Evolutionary conservation across 2,329 filamentous ascomycete genomes (phyloP).

Genomic region (Scytalidium lignicola): DNA sequence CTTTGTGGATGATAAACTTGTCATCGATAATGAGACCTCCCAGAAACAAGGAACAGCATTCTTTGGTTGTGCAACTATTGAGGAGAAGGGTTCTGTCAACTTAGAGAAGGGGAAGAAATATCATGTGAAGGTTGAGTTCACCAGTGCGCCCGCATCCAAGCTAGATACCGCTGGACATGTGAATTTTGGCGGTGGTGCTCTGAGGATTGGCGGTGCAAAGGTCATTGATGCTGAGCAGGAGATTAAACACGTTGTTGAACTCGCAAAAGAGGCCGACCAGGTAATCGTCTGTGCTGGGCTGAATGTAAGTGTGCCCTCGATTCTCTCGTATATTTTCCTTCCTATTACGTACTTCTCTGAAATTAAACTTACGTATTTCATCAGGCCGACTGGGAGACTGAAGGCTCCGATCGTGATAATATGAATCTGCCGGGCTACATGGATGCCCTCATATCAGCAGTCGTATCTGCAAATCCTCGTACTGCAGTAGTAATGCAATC

Average conservation of each 20-base stretch:
- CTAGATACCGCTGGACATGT: constrained; percentile 43
- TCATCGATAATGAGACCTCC: constrained; percentile 30
- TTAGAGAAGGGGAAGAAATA: constrained; percentile 27
- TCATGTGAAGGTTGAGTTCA: constrained; percentile 37
- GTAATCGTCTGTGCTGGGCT: constrained; percentile 75
- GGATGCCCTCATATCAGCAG: constrained; percentile 63
- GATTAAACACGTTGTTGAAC: constrained; percentile 59
- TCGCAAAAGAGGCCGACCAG: constrained; percentile 67
- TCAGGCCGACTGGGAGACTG: constrained; percentile 68
- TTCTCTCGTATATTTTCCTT: not conserved
- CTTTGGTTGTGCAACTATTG: constrained; percentile 27
- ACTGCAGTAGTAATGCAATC: constrained; percentile 73
- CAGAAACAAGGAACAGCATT: constrained; percentile 28
- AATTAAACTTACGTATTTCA: not conserved
- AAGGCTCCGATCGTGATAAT: constrained; percentile 72
- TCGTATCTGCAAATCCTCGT: constrained; percentile 62
- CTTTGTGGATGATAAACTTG: constrained; percentile 29
- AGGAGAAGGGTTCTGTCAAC: constrained; percentile 25
- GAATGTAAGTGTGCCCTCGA: constrained; percentile 41
- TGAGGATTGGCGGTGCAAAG: constrained; percentile 57
- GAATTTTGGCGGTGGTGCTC: constrained; percentile 52
- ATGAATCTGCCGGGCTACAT: constrained; percentile 71
- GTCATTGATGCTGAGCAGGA: constrained; percentile 52
- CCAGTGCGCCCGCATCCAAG: constrained; percentile 52
- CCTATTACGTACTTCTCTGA: not conserved